phyloP scores from a whole-genome alignment of 1,284 basidiomycete species.

The Microstroma glucosiphilum region DNA sequence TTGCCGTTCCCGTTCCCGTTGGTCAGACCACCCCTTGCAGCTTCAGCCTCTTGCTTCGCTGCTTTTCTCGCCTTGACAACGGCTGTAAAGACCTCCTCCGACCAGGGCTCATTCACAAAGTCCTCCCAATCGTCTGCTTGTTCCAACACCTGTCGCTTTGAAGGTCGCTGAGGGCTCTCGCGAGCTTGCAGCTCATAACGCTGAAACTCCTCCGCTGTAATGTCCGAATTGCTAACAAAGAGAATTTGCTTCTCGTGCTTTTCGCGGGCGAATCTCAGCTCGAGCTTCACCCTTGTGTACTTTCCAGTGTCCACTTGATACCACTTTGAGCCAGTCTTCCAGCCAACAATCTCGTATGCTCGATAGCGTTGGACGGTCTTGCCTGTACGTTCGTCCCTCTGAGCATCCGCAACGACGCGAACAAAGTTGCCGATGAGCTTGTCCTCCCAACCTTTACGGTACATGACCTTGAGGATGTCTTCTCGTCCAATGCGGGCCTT shows the following conservation, averaged over 20 bases:
- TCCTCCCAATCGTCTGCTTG: constrained; percentile 5
- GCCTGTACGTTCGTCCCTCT: constrained; percentile 5
- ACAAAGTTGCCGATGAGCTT: constrained; percentile 6
- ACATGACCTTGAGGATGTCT: constrained; percentile 3
- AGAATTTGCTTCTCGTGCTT: not conserved
- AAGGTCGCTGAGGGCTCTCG: not conserved
- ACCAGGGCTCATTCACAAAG: constrained; percentile 1
- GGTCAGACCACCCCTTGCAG: not conserved
- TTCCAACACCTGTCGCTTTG: not conserved
- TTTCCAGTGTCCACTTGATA: constrained; percentile 4
- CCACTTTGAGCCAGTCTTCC: constrained; percentile 4
- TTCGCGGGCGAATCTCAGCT: not conserved
- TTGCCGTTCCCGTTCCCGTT: not conserved
- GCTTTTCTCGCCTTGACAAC: not conserved
- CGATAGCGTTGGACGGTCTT: not conserved
- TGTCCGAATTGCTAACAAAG: not conserved
- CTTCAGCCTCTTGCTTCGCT: not conserved
- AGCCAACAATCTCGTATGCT: constrained; percentile 1
- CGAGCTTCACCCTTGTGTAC: constrained; percentile 1
- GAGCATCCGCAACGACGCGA: not conserved
- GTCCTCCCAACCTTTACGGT: constrained; percentile 6
- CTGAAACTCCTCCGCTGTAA: constrained; percentile 1
- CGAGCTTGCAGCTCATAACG: not conserved
- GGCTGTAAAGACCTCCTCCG: not conserved
- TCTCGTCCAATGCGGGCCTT: constrained; percentile 1